Evolutionary conservation across 106 monocot genomes (phyloP).

Genomic region (Platanthera zijinensis): DNA sequence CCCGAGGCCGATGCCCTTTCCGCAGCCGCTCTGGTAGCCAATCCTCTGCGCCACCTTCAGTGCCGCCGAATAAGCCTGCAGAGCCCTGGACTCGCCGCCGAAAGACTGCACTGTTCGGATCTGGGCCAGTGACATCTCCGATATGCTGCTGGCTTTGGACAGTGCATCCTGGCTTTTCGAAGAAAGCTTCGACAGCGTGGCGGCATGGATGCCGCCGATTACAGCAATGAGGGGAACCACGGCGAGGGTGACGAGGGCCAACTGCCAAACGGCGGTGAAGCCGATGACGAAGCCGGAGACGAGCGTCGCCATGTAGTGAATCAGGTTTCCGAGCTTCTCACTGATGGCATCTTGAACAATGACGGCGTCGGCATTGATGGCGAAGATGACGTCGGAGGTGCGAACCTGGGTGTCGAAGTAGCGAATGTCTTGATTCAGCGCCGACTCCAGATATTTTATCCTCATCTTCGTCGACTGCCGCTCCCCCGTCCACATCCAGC

Average conservation of each 20-base stretch:
- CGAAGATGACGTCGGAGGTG: slow-evolving; percentile 83
- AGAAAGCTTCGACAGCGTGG: slow-evolving; percentile 59
- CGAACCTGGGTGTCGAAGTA: slow-evolving; percentile 93
- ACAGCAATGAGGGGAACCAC: slow-evolving; percentile 76
- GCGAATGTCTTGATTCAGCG: slow-evolving; percentile 69
- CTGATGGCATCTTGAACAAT: slow-evolving; percentile 92
- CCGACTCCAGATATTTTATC: slow-evolving; percentile 73
- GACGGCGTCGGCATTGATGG: slow-evolving; percentile 86
- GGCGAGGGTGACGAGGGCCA: slow-evolving; percentile 82
- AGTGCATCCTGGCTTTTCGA: slow-evolving; percentile 68
- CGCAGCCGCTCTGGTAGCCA: slow-evolving; percentile 68
- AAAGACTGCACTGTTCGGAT: slow-evolving; percentile 87
- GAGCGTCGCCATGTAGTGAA: slow-evolving; percentile 84
- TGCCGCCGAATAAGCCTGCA: slow-evolving; percentile 52
- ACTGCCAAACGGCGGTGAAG: slow-evolving; percentile 82
- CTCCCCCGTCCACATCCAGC: slow-evolving; percentile 99
- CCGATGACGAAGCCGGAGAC: slow-evolving; percentile 81
- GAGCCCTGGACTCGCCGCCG: slow-evolving; percentile 65
- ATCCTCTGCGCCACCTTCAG: slow-evolving; percentile 53
- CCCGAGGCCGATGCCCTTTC: slow-evolving; percentile 82
- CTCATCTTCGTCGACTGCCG: slow-evolving; percentile 85
- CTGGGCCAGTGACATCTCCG: slow-evolving; percentile 77
- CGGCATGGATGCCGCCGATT: slow-evolving; percentile 67
- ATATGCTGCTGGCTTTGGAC: slow-evolving; percentile 63
- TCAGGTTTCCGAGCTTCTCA: slow-evolving; percentile 87